Evolutionary conservation across 441 rosid genomes (phyloP), one percentile per base, ranked within the genome.

Genomic region (Daphne laureola): DNA sequence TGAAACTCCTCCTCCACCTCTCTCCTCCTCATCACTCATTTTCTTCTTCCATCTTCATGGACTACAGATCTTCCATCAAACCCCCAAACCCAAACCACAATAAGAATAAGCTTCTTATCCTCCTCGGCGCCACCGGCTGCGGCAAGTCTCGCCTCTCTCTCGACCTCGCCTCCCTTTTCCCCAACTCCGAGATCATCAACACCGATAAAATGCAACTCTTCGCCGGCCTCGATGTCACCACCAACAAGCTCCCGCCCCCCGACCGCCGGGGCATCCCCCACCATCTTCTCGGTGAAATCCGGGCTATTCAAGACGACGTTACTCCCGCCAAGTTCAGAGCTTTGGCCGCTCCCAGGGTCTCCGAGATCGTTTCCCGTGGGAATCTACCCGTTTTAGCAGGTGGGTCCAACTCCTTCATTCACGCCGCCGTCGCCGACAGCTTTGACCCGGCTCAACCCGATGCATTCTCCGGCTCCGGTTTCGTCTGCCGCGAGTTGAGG

Each of bases 41-140:
- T 51, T 27, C 31, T 3, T 7, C 25, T 14, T 4, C 5, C 63
- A 17, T 42, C 48, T 21, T 21, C 25, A 21, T 2, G 17, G 38
- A n/a, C n/a, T n/a, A n/a, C n/a, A n/a, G n/a, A n/a, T n/a, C n/a
- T n/a, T n/a, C n/a, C n/a, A n/a, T n/a, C n/a, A n/a, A 13, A 0
- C 55, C 27, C 6, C 15, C 53, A 41, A 31, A 63, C 49, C 2
- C 25, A 3, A 21, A 21, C 25, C 25, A 21, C 25, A 21, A 21
- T 21, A 21, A 21, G 2, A 21, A 21, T 21, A 21, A 76, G 69
- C 44, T 84, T 42, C 57, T 88, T n/a, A 87, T 88, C 25, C 69
- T 92, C 53, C 58, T 92, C 78, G 98, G 96, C 8, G 94, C 98
- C 7, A 88, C 96, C 45, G 96, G 98, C 12, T 68, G 81, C 16